Conservation (phyloP, 495 filamentous ascomycete genomes). For the Penicillium coffeae region DNA sequence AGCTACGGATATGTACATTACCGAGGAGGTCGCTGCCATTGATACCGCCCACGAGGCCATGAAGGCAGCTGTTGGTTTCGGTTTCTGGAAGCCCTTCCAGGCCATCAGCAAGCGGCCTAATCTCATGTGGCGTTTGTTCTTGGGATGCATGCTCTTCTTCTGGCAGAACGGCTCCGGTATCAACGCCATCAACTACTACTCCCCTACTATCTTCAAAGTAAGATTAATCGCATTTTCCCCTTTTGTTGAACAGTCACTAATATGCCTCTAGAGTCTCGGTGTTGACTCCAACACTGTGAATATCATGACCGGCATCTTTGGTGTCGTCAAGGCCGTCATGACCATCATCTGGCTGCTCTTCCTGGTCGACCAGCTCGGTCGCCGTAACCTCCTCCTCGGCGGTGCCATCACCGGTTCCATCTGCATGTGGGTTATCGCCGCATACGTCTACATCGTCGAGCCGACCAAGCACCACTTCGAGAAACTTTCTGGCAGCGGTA, state of each 20-base stretch:
- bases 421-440: conserved; percentile 72
- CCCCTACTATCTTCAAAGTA: conserved; percentile 50
- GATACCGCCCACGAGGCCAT: conserved; percentile 58
- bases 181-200: conserved; percentile 67
- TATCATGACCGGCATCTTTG: conserved; percentile 49
- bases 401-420: conserved; percentile 65
- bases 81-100: conserved; percentile 67
- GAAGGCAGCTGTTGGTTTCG: conserved; percentile 50
- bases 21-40: conserved; percentile 63
- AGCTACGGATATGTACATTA: conserved; percentile 59
- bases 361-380: conserved; percentile 66
- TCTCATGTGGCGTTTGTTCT: conserved; percentile 60
- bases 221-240: background rate
- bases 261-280: conserved; percentile 39
- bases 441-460: conserved; percentile 58
- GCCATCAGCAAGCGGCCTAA: conserved; percentile 42
- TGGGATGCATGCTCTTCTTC: conserved; percentile 63
- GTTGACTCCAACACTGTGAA: conserved; percentile 37
- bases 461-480: conserved; percentile 38
- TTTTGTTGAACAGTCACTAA: background rate
- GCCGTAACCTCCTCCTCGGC: conserved; percentile 63
- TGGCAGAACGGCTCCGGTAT: conserved; percentile 66
- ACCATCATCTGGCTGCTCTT: conserved; percentile 64
- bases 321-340: conserved; percentile 50
- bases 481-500: conserved; percentile 52